Evolutionary conservation across 208 protist genomes (phyloP).

Genomic region (Leishmania aethiopica): DNA sequence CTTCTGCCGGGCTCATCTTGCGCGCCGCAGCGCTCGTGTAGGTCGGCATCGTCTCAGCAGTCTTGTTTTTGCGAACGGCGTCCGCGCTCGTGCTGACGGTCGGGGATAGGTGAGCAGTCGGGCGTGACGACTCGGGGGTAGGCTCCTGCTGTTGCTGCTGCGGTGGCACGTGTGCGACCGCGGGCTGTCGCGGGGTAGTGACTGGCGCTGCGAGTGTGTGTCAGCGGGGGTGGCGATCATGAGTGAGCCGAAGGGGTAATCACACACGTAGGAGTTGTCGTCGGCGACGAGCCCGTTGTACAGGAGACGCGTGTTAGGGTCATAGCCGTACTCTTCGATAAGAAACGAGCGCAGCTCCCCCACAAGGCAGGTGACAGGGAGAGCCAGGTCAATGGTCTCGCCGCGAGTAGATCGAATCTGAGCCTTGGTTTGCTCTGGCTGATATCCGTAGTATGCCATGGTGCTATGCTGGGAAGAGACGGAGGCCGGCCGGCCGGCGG

Average conservation of each 20-base stretch:
- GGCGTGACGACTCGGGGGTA: background rate
- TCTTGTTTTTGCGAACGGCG: slow-evolving; percentile 3
- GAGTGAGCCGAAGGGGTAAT: slow-evolving; percentile 74
- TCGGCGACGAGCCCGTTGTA: slow-evolving; percentile 31
- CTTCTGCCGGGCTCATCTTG: background rate
- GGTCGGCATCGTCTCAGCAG: background rate
- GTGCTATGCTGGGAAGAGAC: background rate
- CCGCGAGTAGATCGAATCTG: slow-evolving; percentile 67
- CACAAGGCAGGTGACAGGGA: slow-evolving; percentile 56
- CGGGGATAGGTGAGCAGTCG: background rate
- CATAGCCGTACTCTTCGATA: slow-evolving; percentile 73
- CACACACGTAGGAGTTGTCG: slow-evolving; percentile 38
- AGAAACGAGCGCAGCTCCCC: slow-evolving; percentile 65
- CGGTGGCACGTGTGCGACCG: slow-evolving; percentile 7
- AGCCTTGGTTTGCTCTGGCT: slow-evolving; percentile 40
- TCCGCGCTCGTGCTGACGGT: background rate
- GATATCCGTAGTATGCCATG: slow-evolving; percentile 46
- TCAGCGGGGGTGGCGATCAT: slow-evolving; percentile 52
- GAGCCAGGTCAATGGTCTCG: slow-evolving; percentile 70
- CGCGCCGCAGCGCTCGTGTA: slow-evolving; percentile 1
- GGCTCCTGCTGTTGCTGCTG: slow-evolving; percentile 4
- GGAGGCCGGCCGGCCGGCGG: background rate
- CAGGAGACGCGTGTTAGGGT: slow-evolving; percentile 45
- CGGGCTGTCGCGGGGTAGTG: slow-evolving; percentile 2
- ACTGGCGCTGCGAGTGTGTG: slow-evolving; percentile 23